Evolutionary conservation across 1,284 basidiomycete genomes (phyloP), one percentile per base, ranked within the genome.

Genomic region (Ustilago loliicola): DNA sequence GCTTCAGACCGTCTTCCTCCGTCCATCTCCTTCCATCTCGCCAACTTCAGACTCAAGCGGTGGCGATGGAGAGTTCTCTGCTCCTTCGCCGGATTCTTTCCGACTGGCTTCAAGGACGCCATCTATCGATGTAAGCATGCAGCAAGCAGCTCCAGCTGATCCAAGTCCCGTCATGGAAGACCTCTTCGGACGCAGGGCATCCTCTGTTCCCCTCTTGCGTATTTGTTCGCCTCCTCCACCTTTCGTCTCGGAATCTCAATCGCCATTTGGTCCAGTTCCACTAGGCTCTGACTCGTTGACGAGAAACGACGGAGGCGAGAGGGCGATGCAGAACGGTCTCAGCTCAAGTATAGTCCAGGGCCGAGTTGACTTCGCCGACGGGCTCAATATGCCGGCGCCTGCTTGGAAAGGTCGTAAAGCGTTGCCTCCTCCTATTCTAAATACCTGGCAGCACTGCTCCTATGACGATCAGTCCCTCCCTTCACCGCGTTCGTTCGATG

Each of bases 381-480:
- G 57, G 3, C n/a, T 30, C 21, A 38, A 32, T 36, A 72, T 72
- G 71, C 71, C 71, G 10, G 71, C 71, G 7, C 71, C 71, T 6
- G n/a, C 53, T 9, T 72, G 65, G 61, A 72, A 60, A n/a, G 53
- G 60, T 19, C 56, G 65, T 8, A 50, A 47, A 42, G 21, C 68
- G 17, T 61, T 57, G 21, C 73, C 72, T 21, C 55, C 68, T 30
- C 73, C 73, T 1, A 71, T 77, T 27, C 47, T 55, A n/a, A 65
- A 72, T 51, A 72, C 73, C 29, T 77, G 73, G 73, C 68, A 77
- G 36, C 34, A 53, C n/a, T 50, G 57, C 56, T 66, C 70, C 21
- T 72, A 61, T 38, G 74, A 77, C 48, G 74, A 77, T 48, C 70
- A 68, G 36, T 60, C 56, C 47, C 74, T 77, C 17, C 74, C 74